Evolutionary conservation across 2,329 filamentous ascomycete genomes (phyloP), one percentile per base, ranked within the genome.

Genomic region (Aspergillus texensis): DNA sequence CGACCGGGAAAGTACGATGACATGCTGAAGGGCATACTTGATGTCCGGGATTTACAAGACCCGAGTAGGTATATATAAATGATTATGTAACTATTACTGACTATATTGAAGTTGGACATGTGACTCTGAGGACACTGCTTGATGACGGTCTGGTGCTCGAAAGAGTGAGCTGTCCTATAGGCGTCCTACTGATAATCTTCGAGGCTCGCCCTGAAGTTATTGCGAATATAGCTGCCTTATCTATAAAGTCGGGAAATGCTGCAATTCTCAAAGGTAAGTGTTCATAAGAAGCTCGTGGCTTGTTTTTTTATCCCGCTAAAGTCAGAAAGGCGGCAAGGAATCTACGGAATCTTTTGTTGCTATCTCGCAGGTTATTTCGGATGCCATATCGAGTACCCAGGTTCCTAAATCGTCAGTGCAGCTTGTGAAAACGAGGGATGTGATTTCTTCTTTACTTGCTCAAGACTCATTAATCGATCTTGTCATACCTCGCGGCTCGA

Each of bases 141-240:
- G 95, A 98, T 77, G 91, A 97, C 70, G 91, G 89, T 59, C 85
- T 99, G 59, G 85, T 90, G 58, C 85, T 99, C 64, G 93, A 97
- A 75, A 89, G 94, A 66, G 91, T 97, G 54, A 93, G 92, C 46
- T 97, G 93, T 76, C 95, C 95, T 6, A 98, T 99, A 70, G 95
- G 95, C 64, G 94, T 98, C n/a, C 87, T 99, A 48, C 86, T 99
- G 69, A 95, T 99, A 80, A 98, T 99, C 74, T 99, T 99, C 75
- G 95, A 99, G 81, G 95, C 95, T 41, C 91, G 95, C 9, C 95
- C 95, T 8, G 95, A 99, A 80, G 95, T 99, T 68, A 97, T 99
- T 74, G 95, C 94, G 75, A 99, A 99, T 79, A 98, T 99, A 74
- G 93, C 95, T 66, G 92, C 94, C 4, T 85, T 99, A 28, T 94